These are phyloP conservation scores for Pseudopyrenochaeta lycopersici DNA, from an alignment of 2,329 filamentous ascomycete genomes.

Conservation along the genomic window DNA sequence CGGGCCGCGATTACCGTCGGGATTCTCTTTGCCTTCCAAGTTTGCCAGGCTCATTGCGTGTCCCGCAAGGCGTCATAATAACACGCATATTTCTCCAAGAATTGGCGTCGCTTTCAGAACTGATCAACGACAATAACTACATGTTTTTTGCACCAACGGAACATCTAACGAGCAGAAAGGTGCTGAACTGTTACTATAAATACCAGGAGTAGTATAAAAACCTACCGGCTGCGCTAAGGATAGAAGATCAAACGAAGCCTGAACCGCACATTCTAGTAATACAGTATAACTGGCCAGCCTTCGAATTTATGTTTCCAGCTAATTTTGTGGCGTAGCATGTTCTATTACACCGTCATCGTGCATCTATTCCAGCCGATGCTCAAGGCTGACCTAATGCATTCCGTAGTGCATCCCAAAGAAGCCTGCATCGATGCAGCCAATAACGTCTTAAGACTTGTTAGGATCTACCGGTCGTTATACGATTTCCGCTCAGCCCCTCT, in stretches of 20 bases:
- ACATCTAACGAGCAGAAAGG: conserved; percentile 69
- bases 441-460: conserved; percentile 53
- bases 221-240: conserved; percentile 69
- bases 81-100: conserved; percentile 54
- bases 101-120: conserved; percentile 76
- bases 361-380: conserved; percentile 79
- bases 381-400: conserved; percentile 66
- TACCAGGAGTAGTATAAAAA: conserved; percentile 77
- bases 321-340: conserved; percentile 60
- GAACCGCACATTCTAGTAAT: conserved; percentile 77
- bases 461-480: conserved; percentile 55
- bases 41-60: conserved; percentile 14
- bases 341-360: conserved; percentile 74
- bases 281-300: conserved; percentile 67
- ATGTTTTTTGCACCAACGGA: conserved; percentile 74
- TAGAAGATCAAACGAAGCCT: conserved; percentile 63
- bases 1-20: conserved; percentile 58
- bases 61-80: conserved; percentile 26
- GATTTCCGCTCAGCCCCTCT: conserved; percentile 52
- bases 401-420: conserved; percentile 69
- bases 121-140: conserved; percentile 76
- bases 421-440: conserved; percentile 66
- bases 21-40: conserved; percentile 63
- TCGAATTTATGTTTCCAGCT: conserved; percentile 6
- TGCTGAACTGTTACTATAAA: conserved; percentile 71